These are phyloP conservation scores for Phylloporus arenicola DNA, from an alignment of 768 basidiomycete genomes.

Conservation along the genomic window DNA sequence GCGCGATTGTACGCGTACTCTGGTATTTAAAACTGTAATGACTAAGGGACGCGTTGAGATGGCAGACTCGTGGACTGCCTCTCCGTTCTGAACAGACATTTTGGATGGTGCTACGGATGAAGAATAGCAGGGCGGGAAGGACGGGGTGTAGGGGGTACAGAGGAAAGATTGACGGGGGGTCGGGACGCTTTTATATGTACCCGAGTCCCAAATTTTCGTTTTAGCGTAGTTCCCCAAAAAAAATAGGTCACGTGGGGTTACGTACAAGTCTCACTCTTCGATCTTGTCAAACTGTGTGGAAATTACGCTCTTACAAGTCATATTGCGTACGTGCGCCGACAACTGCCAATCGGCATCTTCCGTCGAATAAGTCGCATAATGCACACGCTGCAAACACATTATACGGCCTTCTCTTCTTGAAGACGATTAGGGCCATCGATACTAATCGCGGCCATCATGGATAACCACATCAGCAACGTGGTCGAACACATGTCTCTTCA, in stretches of 20 bases:
- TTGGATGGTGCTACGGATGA: slow-evolving; percentile 12
- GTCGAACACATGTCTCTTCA: slow-evolving; percentile 10
- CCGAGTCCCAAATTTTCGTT: slow-evolving; percentile 32
- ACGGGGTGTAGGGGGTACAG: slow-evolving; percentile 4
- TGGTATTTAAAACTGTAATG: slow-evolving; percentile 29
- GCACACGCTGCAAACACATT: slow-evolving; percentile 11
- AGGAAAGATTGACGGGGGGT: slow-evolving; percentile 3
- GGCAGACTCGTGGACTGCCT: slow-evolving; percentile 26
- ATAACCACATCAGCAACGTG: slow-evolving; percentile 17
- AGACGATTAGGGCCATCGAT: slow-evolving; percentile 20
- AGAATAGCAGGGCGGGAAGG: not conserved
- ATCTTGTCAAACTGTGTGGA: not conserved
- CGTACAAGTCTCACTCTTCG: slow-evolving; percentile 11
- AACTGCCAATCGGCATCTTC: not conserved
- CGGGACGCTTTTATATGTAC: slow-evolving; percentile 18
- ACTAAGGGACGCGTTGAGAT: slow-evolving; percentile 34
- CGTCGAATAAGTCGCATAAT: slow-evolving; percentile 4
- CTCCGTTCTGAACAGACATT: slow-evolving; percentile 32
- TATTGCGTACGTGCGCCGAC: not conserved
- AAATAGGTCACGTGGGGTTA: slow-evolving; percentile 27
- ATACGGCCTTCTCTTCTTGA: not conserved
- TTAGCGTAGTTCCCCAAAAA: slow-evolving; percentile 28
- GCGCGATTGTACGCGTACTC: slow-evolving; percentile 26
- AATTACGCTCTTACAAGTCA: not conserved
- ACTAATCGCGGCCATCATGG: slow-evolving; percentile 21